Percentiles rank a stretch among this genome's conserved stretches.
Evolutionary conservation across 1,284 basidiomycete genomes (phyloP).

Genomic region (Cutaneotrichosporon spelunceum): DNA sequence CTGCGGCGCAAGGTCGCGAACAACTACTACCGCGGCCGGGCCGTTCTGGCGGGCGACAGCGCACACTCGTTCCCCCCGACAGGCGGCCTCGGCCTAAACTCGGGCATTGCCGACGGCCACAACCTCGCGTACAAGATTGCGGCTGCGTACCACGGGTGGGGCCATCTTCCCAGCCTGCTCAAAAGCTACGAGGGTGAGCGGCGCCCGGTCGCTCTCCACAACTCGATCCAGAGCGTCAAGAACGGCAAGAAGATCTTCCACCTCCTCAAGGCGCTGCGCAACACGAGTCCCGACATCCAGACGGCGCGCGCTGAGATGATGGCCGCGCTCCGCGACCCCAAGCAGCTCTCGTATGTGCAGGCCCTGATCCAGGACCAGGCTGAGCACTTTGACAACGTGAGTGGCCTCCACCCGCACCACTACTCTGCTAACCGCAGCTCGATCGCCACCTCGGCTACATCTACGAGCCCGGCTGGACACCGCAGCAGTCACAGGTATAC

Average conservation of each 20-base stretch:
- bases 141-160: constrained; percentile 19
- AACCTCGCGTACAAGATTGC: constrained; percentile 30
- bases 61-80: constrained; percentile 34
- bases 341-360: constrained; percentile 21
- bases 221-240: constrained; percentile 26
- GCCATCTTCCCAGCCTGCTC: constrained; percentile 18
- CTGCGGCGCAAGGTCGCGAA: constrained; percentile 30
- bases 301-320: constrained; percentile 24
- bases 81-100: constrained; percentile 31
- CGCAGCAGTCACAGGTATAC: constrained; percentile 17
- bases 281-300: constrained; percentile 21
- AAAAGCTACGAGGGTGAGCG: constrained; percentile 28
- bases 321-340: constrained; percentile 23
- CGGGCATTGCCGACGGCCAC: constrained; percentile 31
- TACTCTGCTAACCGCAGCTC: constrained; percentile 11
- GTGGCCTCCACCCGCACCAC: not conserved
- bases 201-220: constrained; percentile 29
- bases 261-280: constrained; percentile 30
- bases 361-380: constrained; percentile 25
- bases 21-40: constrained; percentile 25
- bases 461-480: constrained; percentile 24
- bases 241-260: constrained; percentile 31
- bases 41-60: constrained; percentile 26
- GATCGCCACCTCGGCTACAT: constrained; percentile 33
- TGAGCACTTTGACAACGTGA: constrained; percentile 33